Percentiles rank a stretch among this genome's conserved stretches.
Conservation (phyloP, 225 moss, liverwort and hornwort genomes). For the Bryum argenteum region DNA sequence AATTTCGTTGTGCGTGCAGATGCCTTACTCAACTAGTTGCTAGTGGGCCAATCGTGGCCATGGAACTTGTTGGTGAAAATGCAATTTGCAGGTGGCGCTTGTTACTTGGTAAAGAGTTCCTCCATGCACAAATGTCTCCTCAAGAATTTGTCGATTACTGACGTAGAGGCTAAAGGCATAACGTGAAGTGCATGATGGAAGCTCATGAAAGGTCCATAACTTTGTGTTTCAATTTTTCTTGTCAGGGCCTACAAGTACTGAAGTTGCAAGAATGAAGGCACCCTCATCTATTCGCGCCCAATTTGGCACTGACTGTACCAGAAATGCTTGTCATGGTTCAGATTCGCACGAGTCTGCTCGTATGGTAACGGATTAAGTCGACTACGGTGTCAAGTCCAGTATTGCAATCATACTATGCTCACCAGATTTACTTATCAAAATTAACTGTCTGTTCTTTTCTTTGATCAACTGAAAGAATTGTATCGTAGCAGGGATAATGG, state of each 20-base stretch:
- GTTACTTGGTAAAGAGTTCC: constrained; percentile 61
- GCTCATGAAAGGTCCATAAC: background rate
- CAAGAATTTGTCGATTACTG: background rate
- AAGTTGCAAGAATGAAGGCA: constrained; percentile 80
- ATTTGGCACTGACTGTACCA: constrained; percentile 79
- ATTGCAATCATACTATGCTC: constrained; percentile 30
- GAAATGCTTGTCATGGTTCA: constrained; percentile 88
- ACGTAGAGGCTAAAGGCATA: background rate
- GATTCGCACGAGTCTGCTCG: constrained; percentile 65
- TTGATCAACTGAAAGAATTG: background rate
- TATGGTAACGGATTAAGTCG: constrained; percentile 47
- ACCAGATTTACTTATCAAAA: constrained; percentile 9
- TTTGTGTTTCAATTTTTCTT: constrained; percentile 11
- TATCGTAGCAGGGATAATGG: constrained; percentile 9
- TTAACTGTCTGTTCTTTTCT: constrained; percentile 2
- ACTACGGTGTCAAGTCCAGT: constrained; percentile 22
- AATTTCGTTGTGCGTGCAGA: constrained; percentile 44
- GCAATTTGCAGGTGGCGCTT: constrained; percentile 78
- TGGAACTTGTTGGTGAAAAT: constrained; percentile 92
- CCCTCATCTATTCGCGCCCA: constrained; percentile 85
- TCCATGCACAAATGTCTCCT: constrained; percentile 5
- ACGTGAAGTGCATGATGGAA: background rate
- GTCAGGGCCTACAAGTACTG: constrained; percentile 77
- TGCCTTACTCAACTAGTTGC: constrained; percentile 76
- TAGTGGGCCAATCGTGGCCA: constrained; percentile 81